phyloP scores from a whole-genome alignment of 768 basidiomycete genomes.

The Xerocomellus dryophilus region DNA sequence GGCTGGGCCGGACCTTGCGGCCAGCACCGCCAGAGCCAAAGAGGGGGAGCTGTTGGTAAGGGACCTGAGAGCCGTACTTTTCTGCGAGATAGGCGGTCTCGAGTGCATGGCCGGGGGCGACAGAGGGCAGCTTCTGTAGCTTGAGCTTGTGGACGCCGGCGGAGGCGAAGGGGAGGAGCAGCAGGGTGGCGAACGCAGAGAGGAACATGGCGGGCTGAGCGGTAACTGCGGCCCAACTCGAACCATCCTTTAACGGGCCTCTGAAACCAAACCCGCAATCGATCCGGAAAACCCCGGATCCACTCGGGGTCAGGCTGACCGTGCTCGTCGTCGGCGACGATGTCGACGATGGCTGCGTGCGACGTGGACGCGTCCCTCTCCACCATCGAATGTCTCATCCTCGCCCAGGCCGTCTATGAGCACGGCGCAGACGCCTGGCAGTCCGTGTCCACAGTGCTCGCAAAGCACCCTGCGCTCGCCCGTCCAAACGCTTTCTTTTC shows the following conservation, averaged over 20 bases:
- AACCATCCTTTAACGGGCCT: conserved; percentile 25
- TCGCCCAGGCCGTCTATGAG: conserved; percentile 86
- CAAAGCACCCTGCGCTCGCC: conserved; percentile 65
- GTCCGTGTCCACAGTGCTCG: conserved; percentile 60
- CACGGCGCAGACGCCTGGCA: conserved; percentile 70
- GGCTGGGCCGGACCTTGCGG: conserved; percentile 50
- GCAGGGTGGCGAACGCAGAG: conserved; percentile 37
- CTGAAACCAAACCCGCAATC: background rate
- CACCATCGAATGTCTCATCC: conserved; percentile 68
- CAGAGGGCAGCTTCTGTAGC: conserved; percentile 76
- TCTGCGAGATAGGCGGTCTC: conserved; percentile 86
- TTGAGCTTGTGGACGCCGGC: conserved; percentile 79
- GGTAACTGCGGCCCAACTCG: conserved; percentile 1
- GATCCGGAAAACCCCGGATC: conserved; percentile 24
- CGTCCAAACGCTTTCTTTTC: conserved; percentile 67
- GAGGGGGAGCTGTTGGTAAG: conserved; percentile 55
- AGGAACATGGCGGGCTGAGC: conserved; percentile 39
- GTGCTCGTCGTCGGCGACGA: conserved; percentile 7
- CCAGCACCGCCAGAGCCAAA: conserved; percentile 74
- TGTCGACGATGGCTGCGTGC: conserved; percentile 6
- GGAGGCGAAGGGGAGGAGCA: conserved; percentile 46
- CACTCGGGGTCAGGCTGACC: conserved; percentile 5
- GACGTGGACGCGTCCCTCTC: conserved; percentile 16
- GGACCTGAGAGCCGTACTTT: conserved; percentile 71
- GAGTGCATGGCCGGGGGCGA: conserved; percentile 57